Evolutionary conservation across 352 stramenopile genomes (phyloP).

Genomic region (Globisporangium sylvaticum): DNA sequence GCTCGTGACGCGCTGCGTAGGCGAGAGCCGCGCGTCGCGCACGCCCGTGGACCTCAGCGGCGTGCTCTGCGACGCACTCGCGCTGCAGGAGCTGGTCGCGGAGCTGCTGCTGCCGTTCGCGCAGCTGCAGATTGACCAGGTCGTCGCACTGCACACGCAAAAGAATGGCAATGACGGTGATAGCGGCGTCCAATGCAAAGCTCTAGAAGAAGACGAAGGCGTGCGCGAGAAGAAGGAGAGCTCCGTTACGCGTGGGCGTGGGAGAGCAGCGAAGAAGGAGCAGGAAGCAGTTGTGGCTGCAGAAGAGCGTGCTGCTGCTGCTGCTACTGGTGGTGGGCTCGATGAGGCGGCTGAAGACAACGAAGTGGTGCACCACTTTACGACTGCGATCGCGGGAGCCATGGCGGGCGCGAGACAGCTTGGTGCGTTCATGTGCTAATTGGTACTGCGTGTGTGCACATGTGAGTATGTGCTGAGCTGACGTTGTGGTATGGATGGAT

Average conservation of each 20-base stretch:
- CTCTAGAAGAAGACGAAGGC: neutral
- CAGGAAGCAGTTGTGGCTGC: neutral
- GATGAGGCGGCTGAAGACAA: neutral
- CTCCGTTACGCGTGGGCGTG: neutral
- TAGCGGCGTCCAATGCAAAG: neutral
- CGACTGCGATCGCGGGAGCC: slow-evolving; percentile 36
- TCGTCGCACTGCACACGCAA: slow-evolving; percentile 41
- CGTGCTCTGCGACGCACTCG: slow-evolving; percentile 28
- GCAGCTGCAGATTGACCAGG: slow-evolving; percentile 35
- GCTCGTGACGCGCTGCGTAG: slow-evolving; percentile 32
- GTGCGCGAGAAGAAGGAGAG: neutral
- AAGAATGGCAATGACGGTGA: neutral
- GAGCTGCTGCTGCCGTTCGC: slow-evolving; percentile 46
- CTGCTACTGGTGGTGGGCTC: neutral
- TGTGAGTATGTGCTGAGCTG: neutral
- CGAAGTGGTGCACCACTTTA: slow-evolving; percentile 22
- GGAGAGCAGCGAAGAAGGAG: neutral
- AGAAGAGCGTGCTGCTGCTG: neutral
- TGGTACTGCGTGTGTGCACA: neutral
- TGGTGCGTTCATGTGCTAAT: slow-evolving; percentile 18
- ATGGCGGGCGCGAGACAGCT: slow-evolving; percentile 39
- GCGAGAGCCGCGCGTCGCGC: slow-evolving; percentile 25
- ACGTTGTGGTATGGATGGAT: neutral
- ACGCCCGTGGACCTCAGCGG: slow-evolving; percentile 34
- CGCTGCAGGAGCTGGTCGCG: slow-evolving; percentile 29